Evolutionary conservation across 345 rosid species (phyloP), one percentile per base, ranked within the genome.

Genomic region (Camelina neglecta): DNA sequence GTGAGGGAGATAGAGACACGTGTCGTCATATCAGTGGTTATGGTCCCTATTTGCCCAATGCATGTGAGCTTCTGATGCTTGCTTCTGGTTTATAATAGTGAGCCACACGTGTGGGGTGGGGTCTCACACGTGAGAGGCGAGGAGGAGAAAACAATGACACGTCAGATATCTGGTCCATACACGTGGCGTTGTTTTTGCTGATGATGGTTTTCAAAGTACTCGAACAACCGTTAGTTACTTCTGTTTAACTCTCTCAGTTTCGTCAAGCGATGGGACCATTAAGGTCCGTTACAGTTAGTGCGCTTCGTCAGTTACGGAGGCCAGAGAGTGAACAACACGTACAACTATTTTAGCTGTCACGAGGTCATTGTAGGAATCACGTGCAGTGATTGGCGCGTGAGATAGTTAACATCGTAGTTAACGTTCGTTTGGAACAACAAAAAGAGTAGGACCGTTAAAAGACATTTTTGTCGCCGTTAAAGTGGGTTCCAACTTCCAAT

Each of bases 91-190:
- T 29, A 26, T 39, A 13, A 39, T 7, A 61, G 62, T 61, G 70
- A 63, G 41, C 33, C 75, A 76, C 64, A 75, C 74, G 69, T 69
- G 80, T 69, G 80, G 39, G 18, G 29, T 26, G 18, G 18, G 18
- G 4, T 13, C 79, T 39, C 54, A 38, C 66, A 77, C 67, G 62
- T 71, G 76, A 64, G 76, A 57, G 49, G 20, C 4, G 24, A 4
- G 8, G 4, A 49, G 31, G 48, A 42, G 21, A 16, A 49, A 23
- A 23, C 12, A 11, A 4, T 64, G 72, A 72, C 81, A 77, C 45
- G 62, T 77, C 68, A 45, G 81, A 65, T 3, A 20, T 20, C 29
- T 48, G 62, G 67, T 47, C 76, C 76, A 71, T 77, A 65, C 72
- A 77, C 81, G 81, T 72, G 76, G 72, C 76, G 23, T 38, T 8